These are phyloP conservation scores for Arachnomyces sp. DNA, from an alignment of 2,329 filamentous ascomycete species.

Conservation along the genomic window DNA sequence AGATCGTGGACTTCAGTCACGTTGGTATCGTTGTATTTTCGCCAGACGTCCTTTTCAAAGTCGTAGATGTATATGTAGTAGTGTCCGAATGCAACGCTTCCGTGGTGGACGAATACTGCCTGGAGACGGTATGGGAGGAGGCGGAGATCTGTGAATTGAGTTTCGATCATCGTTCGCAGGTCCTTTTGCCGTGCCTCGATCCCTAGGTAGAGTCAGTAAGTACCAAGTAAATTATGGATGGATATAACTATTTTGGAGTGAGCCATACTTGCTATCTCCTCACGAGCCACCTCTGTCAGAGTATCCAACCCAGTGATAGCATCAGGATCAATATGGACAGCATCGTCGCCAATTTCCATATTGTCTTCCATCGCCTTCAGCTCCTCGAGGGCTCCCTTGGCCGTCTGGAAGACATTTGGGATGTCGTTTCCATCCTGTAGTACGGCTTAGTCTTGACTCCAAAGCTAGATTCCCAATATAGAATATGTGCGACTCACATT, in stretches of 20 bases:
- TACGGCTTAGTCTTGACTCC: conserved; percentile 7
- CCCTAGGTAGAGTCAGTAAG: not conserved
- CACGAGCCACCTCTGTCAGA: conserved; percentile 36
- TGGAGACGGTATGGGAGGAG: conserved; percentile 72
- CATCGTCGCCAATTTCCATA: conserved; percentile 24
- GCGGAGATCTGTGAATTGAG: conserved; percentile 56
- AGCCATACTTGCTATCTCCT: conserved; percentile 38
- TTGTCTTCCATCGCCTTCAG: conserved; percentile 32
- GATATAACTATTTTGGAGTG: not conserved
- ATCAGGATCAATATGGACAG: conserved; percentile 34
- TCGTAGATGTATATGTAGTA: conserved; percentile 98
- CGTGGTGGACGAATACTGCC: conserved; percentile 83
- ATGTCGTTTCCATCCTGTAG: conserved; percentile 22
- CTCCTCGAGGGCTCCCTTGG: conserved; percentile 36
- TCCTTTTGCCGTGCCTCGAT: conserved; percentile 37
- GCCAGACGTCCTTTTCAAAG: conserved; percentile 72
- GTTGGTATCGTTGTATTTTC: conserved; percentile 84
- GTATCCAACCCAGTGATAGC: conserved; percentile 37
- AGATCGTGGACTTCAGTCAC: conserved; percentile 62
- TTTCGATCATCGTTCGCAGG: conserved; percentile 42
- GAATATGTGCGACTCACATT: conserved; percentile 5
- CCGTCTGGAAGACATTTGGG: conserved; percentile 23
- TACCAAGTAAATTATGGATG: not conserved
- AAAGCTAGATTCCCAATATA: not conserved
- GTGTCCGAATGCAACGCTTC: conserved; percentile 63